Base-by-base conservation (phyloP, 1,139 yeast genomes). In the Candida freyschussii region DNA sequence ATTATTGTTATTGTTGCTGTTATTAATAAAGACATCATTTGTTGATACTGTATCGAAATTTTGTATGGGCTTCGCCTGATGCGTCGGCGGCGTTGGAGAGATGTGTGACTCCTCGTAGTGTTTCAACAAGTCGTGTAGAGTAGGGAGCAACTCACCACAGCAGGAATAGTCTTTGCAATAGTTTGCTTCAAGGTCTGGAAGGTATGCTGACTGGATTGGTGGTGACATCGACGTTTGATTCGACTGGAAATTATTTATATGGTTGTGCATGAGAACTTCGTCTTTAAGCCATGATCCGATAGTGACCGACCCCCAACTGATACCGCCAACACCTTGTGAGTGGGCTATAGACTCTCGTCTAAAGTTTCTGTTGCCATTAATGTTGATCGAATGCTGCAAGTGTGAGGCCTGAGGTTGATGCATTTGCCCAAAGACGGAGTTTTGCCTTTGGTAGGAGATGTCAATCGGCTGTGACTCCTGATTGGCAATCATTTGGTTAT, bases 41-140 rank as follows among this genome's bases (percentile, higher is more conserved):
- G 55, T 50, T 6, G 65, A 59, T 10, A 64, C 68, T 0, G 76
- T 69, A 39, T 72, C 78, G 41, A 69, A 63, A 28, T 71, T 53
- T 30, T 53, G 55, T 6, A 58, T 48, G 4, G 62, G 63, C 28
- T 60, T 51, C 18, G 73, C 67, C 21, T 62, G 57, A 32, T 62
- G 65, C 11, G 59, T 52, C 10, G 81, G 79, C 3, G 82, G 82
- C 14, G 78, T 76, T 24, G 85, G 83, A 34, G 83, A 75, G 44
- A 89, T 89, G 59, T 91, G 98, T 26, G 94, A 89, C 59, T 91
- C 97, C 58, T 93, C 98, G 56, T 91, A 93, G 57, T 91, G 98
- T 50, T 94, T 78, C 45, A 91, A 69, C 44, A 91, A 67, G 59
- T 91, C 98, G 59, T 91, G 98, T 45, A 91, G 66, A 10, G 95